Evolutionary conservation across 768 basidiomycete species (phyloP), one percentile per base, ranked within the genome.

Genomic region (Gloeopeniophorella convolvens): DNA sequence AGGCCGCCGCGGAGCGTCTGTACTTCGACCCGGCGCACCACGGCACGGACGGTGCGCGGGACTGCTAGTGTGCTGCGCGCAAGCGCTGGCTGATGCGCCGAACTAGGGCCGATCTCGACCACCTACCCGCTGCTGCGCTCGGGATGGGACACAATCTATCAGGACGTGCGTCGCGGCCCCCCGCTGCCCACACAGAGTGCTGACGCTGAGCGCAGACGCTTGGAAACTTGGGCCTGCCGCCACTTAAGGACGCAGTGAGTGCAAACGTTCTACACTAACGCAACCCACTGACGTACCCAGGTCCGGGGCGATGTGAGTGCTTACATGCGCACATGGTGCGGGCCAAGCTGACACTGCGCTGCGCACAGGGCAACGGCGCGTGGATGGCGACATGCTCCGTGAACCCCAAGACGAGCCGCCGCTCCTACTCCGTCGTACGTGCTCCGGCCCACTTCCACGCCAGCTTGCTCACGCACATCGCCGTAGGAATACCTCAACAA

Each of bases 321-420:
- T 23, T 10, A 4, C 5, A 21, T 13, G 11, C 31, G 21, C 32
- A 18, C 7, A 13, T 21, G 21, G 8, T 12, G 11, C 12, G 10
- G 26, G n/a, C n/a, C n/a, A 13, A 18, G 32, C 9, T 52, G 32
- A 52, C n/a, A n/a, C 35, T 3, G 26, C 20, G 18, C 21, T 28
- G n/a, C n/a, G n/a, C 18, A 5, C 21, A 55, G 50, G 54, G 49
- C 6, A 55, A 45, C 27, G 43, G 36, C 11, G 15, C 50, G 28
- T 55, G 42, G 42, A 55, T 45, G 49, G 54, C 41, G 11, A 43
- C 54, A 12, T 55, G 44, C 27, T 45, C 45, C 3, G 45, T 55
- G 21, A 41, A 48, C 16, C 45, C 54, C 6, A 35, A 47, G 28
- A 52, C 54, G 13, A 51, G 32, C 15, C 30, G 33, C 27, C 54